Evolutionary conservation across 163 green algal genomes (phyloP).

Genomic region (Volvox carteri): DNA sequence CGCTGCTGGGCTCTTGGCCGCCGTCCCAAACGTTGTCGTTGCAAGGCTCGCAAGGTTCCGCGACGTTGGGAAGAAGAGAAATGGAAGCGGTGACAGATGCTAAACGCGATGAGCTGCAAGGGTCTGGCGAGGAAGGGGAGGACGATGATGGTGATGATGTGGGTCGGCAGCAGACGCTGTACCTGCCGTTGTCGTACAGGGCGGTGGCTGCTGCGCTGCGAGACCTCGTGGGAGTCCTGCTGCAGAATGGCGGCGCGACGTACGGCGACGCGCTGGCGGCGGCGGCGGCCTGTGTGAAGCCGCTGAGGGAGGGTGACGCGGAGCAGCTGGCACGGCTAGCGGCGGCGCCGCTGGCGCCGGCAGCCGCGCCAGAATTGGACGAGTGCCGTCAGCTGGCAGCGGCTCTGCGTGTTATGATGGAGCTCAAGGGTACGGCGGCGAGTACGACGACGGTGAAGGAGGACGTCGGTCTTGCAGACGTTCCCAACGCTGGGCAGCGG

Average conservation of each 20-base stretch:
- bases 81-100: no score
- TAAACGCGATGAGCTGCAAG: not conserved
- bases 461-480: not conserved
- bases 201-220: slow-evolving; percentile 10
- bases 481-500: not conserved
- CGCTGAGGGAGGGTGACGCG: slow-evolving; percentile 12
- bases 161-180: not conserved
- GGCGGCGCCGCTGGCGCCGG: not conserved
- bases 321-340: not conserved
- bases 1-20: not conserved
- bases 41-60: not conserved
- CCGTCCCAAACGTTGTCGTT: not conserved
- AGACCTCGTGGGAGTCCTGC: slow-evolving; percentile 16
- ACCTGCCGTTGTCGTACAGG: slow-evolving; percentile 9
- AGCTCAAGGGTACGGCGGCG: not conserved
- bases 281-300: not conserved
- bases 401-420: not conserved
- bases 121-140: not conserved
- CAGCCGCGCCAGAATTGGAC: not conserved
- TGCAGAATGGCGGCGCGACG: slow-evolving; percentile 22
- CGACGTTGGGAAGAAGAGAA: no score
- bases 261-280: not conserved
- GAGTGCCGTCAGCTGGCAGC: slow-evolving; percentile 16
- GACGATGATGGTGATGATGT: not conserved
- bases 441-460: not conserved